Percentiles rank a stretch among this genome's conserved stretches.
phyloP scores from a whole-genome alignment of 805 yeast genomes.

The Candida silvicultrix region DNA sequence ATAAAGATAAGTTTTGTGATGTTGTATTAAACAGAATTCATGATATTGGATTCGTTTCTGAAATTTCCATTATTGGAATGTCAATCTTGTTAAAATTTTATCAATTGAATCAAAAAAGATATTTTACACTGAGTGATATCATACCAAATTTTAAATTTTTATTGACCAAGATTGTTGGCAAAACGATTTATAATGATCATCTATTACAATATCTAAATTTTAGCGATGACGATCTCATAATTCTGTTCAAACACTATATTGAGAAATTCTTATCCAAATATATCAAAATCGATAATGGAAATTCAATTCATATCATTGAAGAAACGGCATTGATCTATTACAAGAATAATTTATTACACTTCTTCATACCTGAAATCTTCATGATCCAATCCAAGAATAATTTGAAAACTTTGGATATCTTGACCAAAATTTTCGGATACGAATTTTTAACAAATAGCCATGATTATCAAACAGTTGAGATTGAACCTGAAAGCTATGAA shows the following conservation, averaged over 20 bases:
- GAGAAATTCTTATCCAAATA: conserved; percentile 9
- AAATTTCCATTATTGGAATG: conserved; percentile 13
- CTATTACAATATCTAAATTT: background rate
- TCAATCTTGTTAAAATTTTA: conserved; percentile 11
- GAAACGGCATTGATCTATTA: conserved; percentile 16
- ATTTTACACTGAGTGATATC: background rate
- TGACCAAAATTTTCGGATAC: conserved; percentile 11
- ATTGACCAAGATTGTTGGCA: background rate
- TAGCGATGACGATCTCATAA: conserved; percentile 1
- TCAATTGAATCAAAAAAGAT: background rate
- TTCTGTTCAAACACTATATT: conserved; percentile 2
- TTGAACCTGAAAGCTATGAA: background rate
- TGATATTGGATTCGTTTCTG: conserved; percentile 10
- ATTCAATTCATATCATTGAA: conserved; percentile 7
- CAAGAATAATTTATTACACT: conserved; percentile 16
- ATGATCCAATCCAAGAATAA: conserved; percentile 3
- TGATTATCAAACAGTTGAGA: conserved; percentile 1
- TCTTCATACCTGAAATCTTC: conserved; percentile 15
- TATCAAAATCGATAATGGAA: conserved; percentile 1
- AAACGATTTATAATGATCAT: background rate
- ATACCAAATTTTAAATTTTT: conserved; percentile 2
- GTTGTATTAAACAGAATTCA: conserved; percentile 12
- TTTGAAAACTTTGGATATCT: conserved; percentile 3
- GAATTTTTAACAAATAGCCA: conserved; percentile 14
- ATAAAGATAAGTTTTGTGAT: conserved; percentile 4